Percentiles rank a stretch among this genome's conserved stretches.
Conservation (phyloP, 208 protist genomes). For the Leishmania braziliensis region DNA sequence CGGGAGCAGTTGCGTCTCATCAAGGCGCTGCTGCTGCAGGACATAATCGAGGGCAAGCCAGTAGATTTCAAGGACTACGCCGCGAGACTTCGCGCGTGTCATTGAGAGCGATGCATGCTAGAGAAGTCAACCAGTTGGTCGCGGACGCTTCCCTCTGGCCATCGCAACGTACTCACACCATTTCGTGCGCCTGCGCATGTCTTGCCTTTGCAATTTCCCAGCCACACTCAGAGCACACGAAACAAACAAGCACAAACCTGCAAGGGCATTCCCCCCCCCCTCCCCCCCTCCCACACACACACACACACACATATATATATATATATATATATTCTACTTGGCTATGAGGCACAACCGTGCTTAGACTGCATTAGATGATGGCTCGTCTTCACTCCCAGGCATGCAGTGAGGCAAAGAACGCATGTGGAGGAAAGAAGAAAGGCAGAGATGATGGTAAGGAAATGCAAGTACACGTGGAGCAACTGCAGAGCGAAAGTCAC, state of each 20-base stretch:
- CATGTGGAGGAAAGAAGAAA: background rate
- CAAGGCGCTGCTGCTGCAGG: slow-evolving; percentile 19
- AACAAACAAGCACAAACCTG: too few relatives aligned
- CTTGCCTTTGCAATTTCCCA: background rate
- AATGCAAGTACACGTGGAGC: background rate
- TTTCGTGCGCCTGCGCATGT: background rate
- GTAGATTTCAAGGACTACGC: slow-evolving; percentile 27
- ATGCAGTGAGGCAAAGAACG: background rate
- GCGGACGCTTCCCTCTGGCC: background rate
- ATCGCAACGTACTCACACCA: background rate
- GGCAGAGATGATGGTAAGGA: background rate
- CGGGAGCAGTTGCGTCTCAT: slow-evolving; percentile 27
- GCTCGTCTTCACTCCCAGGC: background rate
- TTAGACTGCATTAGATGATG: background rate
- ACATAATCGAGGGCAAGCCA: slow-evolving; percentile 11
- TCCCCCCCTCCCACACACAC: background rate
- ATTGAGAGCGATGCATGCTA: background rate
- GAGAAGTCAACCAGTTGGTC: background rate
- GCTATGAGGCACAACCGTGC: background rate
- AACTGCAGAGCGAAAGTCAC: background rate
- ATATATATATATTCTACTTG: too few relatives aligned
- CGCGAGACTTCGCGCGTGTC: slow-evolving; percentile 5
- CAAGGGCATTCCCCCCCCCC: too few relatives aligned
- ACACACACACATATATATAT: background rate
- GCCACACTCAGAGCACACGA: too few relatives aligned